Evolutionary conservation across 148 eudicot genomes (phyloP), one percentile per base, ranked within the genome.

Genomic region (Pharnaceum exiguum): DNA sequence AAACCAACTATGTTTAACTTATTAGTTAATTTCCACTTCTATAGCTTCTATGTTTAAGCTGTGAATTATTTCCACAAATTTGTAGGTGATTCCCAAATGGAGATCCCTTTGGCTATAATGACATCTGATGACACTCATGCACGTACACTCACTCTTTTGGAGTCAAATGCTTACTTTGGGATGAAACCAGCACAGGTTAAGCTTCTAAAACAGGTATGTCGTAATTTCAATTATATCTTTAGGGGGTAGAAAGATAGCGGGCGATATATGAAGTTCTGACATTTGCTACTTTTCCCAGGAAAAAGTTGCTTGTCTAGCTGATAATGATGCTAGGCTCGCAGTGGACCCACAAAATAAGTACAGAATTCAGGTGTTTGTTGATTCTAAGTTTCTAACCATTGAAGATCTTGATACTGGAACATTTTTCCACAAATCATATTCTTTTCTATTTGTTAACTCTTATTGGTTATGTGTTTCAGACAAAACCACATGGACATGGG

Each of bases 401-500:
- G 26, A 33, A 44, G 35, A 22, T 31, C 16, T 32, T 13, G 28
- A 15, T n/a, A 32, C 16, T 53, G 5, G 7, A 7, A 5, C 4
- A 24, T 10, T 23, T 55, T 5, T n/a, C 45, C 4, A 22, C 24
- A 22, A 50, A 4, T 50, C 21, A 13, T 31, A 16, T 12, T 31
- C 10, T 44, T 24, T 51, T 12, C 53, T 17, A 16, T 39, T 48
- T 24, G 38, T 35, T 55, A 30, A 63, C 26, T 10, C 9, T 69
- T 32, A 12, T 64, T 52, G 75, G 8, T 33, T 43, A 43, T 55
- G 42, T 54, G 50, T 55, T 24, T 27, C 65, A 88, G 99, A 93
- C 96, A 42, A 93, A 93, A 72, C 99, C 99, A 46, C 99, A 93
- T 77, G 99, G 99, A 46, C 99, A 93, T 70, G 99, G 99, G 54